phyloP scores from a whole-genome alignment of 192 early-diverging fungal genomes.

The Backusella australiensis region DNA sequence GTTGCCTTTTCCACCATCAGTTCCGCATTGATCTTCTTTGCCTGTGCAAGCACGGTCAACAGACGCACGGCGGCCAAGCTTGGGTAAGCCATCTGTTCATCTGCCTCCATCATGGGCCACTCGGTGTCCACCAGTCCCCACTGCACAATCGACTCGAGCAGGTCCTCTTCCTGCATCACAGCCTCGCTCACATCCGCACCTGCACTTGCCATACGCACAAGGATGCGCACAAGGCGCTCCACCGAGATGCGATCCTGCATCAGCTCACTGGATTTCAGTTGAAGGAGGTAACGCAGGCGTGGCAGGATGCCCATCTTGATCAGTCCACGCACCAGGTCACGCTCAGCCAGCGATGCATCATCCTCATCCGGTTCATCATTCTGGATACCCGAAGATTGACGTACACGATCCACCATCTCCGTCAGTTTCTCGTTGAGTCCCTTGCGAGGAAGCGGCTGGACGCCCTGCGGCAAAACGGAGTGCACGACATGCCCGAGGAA shows the following conservation, averaged over 20 bases:
- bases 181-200: constrained; percentile 39
- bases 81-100: constrained; percentile 10
- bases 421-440: constrained; percentile 18
- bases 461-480: neutral
- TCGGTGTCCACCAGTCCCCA: constrained; percentile 34
- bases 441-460: neutral
- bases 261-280: constrained; percentile 32
- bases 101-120: constrained; percentile 45
- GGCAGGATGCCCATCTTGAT: constrained; percentile 58
- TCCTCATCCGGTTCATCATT: constrained; percentile 33
- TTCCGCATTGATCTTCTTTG: constrained; percentile 41
- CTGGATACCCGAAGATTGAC: neutral
- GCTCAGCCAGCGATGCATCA: constrained; percentile 44
- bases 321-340: constrained; percentile 58
- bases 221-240: constrained; percentile 46
- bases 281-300: constrained; percentile 57
- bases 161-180: constrained; percentile 45
- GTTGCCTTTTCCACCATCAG: constrained; percentile 34
- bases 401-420: constrained; percentile 8
- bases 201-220: constrained; percentile 45
- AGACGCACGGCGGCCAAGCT: constrained; percentile 32
- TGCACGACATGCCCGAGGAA: constrained; percentile 12
- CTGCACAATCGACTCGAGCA: constrained; percentile 40
- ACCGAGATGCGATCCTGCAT: constrained; percentile 24
- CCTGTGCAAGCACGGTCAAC: constrained; percentile 36